A percentile compares a stretch with the other conserved stretches of the same genome.
These are phyloP conservation scores for Gardenia jasminoides DNA, from an alignment of 257 asterid genomes.

Conservation along the genomic window DNA sequence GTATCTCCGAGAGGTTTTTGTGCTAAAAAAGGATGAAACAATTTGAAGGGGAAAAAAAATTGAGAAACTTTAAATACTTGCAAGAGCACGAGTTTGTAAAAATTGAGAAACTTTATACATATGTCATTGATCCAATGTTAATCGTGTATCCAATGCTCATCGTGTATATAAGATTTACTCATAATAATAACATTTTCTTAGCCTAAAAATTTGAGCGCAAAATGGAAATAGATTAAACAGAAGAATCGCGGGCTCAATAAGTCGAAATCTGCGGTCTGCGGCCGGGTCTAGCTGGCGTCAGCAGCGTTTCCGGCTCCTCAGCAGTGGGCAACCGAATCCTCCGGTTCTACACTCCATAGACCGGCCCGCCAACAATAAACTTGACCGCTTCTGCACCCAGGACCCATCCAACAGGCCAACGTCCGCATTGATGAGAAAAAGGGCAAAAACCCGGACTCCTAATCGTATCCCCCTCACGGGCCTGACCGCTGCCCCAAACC, in stretches of 20 bases:
- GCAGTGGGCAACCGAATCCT: slow-evolving; percentile 8
- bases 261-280: background rate
- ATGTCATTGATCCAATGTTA: too few relatives aligned
- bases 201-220: background rate
- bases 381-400: slow-evolving; percentile 10
- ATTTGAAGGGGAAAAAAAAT: too few relatives aligned
- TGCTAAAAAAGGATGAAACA: too few relatives aligned
- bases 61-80: too few relatives aligned
- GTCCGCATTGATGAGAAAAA: background rate
- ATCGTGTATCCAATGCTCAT: too few relatives aligned
- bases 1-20: too few relatives aligned
- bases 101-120: too few relatives aligned
- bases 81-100: too few relatives aligned
- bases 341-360: slow-evolving; percentile 12
- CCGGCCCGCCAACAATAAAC: background rate
- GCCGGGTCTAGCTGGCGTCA: background rate
- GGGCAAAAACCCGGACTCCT: slow-evolving; percentile 15
- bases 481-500: slow-evolving; percentile 36
- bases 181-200: too few relatives aligned
- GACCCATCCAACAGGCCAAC: background rate
- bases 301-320: slow-evolving; percentile 5
- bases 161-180: too few relatives aligned
- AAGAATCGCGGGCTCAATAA: background rate
- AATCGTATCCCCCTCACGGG: background rate
- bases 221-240: background rate